Evolutionary conservation across 192 early-diverging fungal genomes (phyloP), one percentile per base, ranked within the genome.

Genomic region (Mortierella claussenii): DNA sequence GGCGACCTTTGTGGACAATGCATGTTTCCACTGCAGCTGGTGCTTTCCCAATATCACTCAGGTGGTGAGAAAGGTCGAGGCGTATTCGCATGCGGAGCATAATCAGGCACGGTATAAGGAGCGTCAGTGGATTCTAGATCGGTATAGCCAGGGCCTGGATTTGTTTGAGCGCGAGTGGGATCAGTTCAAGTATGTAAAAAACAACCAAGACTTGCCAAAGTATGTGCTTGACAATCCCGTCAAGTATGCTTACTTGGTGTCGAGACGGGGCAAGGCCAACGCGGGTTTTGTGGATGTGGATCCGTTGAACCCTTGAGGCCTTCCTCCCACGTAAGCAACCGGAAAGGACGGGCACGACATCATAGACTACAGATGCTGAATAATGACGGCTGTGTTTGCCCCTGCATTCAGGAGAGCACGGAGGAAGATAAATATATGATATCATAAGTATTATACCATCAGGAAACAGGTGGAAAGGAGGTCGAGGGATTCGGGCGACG

Each of bases 41-140:
- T 65, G 42, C 11, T 65, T 65, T 21, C 23, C 51, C 15, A 44
- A 21, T n/a, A 54, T 55, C 11, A 44, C 50, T 2, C n/a, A 54
- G 24, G 40, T 55, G 2, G n/a, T 46, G 12, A n/a, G 18, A 12
- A 65, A 65, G 44, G 20, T 54, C 0, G 28, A 55, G 31, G 21
- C 51, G 2, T 65, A 65, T n/a, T 65, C 62, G 28, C 62, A 55
- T 28, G 9, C 18, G 50, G 62, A 65, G 34, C 52, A 46, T 18
- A 65, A 65, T 30, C 50, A 65, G 2, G 18, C 9, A 37, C 12
- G 33, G 31, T 65, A 45, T 52, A 20, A 55, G 43, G n/a, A 13
- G 12, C n/a, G 20, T 2, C 21, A 32, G 11, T 55, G 62, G 62
- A 45, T 65, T 34, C 13, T 65, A 4, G 52, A 55, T 8, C 31